Conservation (phyloP, 495 filamentous ascomycete genomes). For the Aspergillus leporis region DNA sequence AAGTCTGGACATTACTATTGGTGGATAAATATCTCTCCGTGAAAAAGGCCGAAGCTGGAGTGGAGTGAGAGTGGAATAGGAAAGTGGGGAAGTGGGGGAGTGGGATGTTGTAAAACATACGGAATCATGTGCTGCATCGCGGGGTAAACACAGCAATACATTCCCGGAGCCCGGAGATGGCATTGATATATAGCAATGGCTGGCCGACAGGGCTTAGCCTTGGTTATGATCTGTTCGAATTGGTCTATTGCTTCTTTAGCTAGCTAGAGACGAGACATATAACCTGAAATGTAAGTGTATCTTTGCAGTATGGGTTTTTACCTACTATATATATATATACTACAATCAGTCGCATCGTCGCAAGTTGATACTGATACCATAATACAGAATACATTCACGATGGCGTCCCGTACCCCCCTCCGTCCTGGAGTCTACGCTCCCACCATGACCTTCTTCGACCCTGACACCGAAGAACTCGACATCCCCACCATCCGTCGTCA, state of each 20-base stretch:
- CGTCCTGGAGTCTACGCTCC: constrained; percentile 86
- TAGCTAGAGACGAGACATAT: neutral
- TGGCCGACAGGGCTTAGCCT: neutral
- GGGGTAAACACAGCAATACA: constrained; percentile 4
- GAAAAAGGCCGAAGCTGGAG: neutral
- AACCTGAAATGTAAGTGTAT: too few species aligned
- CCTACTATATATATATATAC: neutral
- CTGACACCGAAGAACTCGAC: constrained; percentile 80
- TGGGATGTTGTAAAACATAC: constrained; percentile 5
- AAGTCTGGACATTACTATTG: constrained; percentile 8
- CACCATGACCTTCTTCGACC: constrained; percentile 88
- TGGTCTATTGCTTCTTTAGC: neutral
- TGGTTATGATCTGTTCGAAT: neutral
- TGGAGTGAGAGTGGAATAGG: neutral
- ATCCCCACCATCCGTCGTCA: constrained; percentile 75
- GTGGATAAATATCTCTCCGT: constrained; percentile 17
- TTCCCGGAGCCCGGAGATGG: neutral
- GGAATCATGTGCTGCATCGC: neutral
- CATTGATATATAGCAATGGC: neutral
- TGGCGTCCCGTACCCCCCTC: constrained; percentile 54
- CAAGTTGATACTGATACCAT: neutral
- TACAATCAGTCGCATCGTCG: neutral
- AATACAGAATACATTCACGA: constrained; percentile 3
- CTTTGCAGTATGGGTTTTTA: neutral
- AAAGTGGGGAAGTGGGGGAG: constrained; percentile 7